Percentiles rank a stretch among this genome's conserved stretches.
Evolutionary conservation across 1,284 basidiomycete species (phyloP).

Genomic region (Cryptococcus jaspeensis): DNA sequence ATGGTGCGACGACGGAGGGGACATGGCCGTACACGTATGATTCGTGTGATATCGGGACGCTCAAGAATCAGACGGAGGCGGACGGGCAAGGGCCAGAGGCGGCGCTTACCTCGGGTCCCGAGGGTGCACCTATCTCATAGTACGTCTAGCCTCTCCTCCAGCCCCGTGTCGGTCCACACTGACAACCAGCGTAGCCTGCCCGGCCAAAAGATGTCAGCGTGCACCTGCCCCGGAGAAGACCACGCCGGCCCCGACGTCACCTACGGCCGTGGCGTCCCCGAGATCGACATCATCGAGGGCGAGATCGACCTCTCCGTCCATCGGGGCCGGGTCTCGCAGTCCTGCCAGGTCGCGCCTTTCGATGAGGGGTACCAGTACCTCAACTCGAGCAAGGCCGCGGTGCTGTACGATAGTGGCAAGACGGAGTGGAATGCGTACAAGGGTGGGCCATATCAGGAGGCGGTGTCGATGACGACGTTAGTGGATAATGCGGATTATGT

Average conservation of each 20-base stretch:
- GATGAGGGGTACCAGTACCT: constrained; percentile 66
- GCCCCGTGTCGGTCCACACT: constrained; percentile 4
- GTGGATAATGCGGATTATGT: constrained; percentile 54
- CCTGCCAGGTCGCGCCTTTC: constrained; percentile 56
- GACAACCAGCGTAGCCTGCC: constrained; percentile 49
- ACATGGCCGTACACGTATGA: constrained; percentile 61
- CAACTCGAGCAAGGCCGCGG: constrained; percentile 50
- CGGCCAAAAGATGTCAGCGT: constrained; percentile 58
- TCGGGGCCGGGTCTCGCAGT: constrained; percentile 60
- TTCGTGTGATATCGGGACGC: constrained; percentile 77
- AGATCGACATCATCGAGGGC: constrained; percentile 58
- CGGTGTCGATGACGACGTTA: constrained; percentile 65
- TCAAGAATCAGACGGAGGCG: constrained; percentile 56
- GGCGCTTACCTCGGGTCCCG: constrained; percentile 21
- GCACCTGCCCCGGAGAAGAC: constrained; percentile 57
- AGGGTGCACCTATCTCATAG: constrained; percentile 26
- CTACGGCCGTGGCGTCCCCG: constrained; percentile 55
- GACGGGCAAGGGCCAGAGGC: constrained; percentile 44
- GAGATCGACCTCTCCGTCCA: constrained; percentile 29
- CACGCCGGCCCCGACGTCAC: constrained; percentile 52
- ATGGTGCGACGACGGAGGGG: constrained; percentile 70
- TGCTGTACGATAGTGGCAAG: constrained; percentile 49
- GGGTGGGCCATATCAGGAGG: constrained; percentile 78
- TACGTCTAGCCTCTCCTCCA: constrained; percentile 15
- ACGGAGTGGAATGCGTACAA: constrained; percentile 70